A percentile compares a stretch with the other conserved stretches of the same genome.
phyloP scores from a whole-genome alignment of 768 basidiomycete species.

The Calocybe cyanea region DNA sequence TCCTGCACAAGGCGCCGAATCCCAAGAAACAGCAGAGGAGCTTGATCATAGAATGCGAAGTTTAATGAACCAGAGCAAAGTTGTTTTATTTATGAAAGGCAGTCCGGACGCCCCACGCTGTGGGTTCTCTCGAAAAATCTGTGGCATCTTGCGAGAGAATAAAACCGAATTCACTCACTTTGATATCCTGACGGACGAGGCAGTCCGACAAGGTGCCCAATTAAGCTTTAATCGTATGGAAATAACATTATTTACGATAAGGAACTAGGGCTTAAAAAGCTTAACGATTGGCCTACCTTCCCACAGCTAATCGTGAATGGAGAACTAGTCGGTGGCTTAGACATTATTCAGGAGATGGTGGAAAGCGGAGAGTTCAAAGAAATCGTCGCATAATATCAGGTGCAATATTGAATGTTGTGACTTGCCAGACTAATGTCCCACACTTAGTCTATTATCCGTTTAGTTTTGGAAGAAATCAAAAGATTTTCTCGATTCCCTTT shows the following conservation, averaged over 20 bases:
- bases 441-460: too few relatives aligned
- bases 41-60: conserved; percentile 57
- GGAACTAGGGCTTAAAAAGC: conserved; percentile 55
- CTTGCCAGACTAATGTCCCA: neutral
- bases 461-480: too few relatives aligned
- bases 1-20: conserved; percentile 12
- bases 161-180: conserved; percentile 68
- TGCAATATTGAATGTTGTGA: neutral
- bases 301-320: conserved; percentile 86
- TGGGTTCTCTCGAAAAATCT: conserved; percentile 80
- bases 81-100: conserved; percentile 93
- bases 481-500: too few relatives aligned
- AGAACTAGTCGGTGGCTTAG: conserved; percentile 92
- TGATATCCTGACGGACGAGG: conserved; percentile 81
- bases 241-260: neutral
- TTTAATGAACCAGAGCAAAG: conserved; percentile 76
- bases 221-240: conserved; percentile 15
- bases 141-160: conserved; percentile 60
- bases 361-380: conserved; percentile 74
- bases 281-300: conserved; percentile 91
- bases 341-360: conserved; percentile 88
- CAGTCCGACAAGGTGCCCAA: conserved; percentile 66
- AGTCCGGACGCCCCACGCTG: conserved; percentile 73
- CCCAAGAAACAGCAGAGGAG: conserved; percentile 58
- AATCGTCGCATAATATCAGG: conserved; percentile 22